Percentiles rank a stretch among this genome's conserved stretches.
Evolutionary conservation across 2,329 filamentous ascomycete species (phyloP).

Genomic region (Diaporthe sp.): DNA sequence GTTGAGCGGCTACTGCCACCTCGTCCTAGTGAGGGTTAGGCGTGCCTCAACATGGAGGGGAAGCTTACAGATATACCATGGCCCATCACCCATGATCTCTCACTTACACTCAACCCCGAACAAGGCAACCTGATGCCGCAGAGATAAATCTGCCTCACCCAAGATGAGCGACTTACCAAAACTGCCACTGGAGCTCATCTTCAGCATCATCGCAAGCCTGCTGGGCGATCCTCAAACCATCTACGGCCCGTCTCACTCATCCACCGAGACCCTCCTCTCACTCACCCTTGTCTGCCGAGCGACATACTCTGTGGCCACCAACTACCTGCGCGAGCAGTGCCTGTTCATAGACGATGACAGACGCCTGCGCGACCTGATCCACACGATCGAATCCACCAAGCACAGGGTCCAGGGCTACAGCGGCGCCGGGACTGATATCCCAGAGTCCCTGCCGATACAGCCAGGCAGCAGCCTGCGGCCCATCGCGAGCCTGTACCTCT

Average conservation of each 20-base stretch:
- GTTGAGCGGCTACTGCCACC: no score
- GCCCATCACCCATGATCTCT: neutral
- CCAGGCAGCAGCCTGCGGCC: slow-evolving; percentile 49
- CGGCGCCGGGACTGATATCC: neutral
- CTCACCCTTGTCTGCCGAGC: slow-evolving; percentile 59
- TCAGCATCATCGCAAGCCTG: slow-evolving; percentile 33
- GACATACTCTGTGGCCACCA: slow-evolving; percentile 57
- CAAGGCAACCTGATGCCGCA: neutral
- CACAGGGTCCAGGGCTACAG: slow-evolving; percentile 42
- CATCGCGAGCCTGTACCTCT: slow-evolving; percentile 58
- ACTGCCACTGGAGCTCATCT: slow-evolving; percentile 37
- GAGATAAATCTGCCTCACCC: neutral
- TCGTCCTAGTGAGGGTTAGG: neutral
- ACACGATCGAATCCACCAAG: slow-evolving; percentile 51
- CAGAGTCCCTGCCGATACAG: slow-evolving; percentile 35
- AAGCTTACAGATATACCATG: neutral
- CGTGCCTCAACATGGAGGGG: neutral
- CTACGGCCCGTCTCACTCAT: slow-evolving; percentile 55
- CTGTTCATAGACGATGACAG: slow-evolving; percentile 58
- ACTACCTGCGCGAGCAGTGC: slow-evolving; percentile 60
- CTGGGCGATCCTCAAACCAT: slow-evolving; percentile 42
- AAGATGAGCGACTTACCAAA: slow-evolving; percentile 18
- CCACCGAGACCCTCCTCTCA: slow-evolving; percentile 60
- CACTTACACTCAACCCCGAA: neutral
- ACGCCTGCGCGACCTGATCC: slow-evolving; percentile 53